Base-by-base conservation (phyloP, 1,139 yeast species). In the Yamadazyma friedrichii region DNA sequence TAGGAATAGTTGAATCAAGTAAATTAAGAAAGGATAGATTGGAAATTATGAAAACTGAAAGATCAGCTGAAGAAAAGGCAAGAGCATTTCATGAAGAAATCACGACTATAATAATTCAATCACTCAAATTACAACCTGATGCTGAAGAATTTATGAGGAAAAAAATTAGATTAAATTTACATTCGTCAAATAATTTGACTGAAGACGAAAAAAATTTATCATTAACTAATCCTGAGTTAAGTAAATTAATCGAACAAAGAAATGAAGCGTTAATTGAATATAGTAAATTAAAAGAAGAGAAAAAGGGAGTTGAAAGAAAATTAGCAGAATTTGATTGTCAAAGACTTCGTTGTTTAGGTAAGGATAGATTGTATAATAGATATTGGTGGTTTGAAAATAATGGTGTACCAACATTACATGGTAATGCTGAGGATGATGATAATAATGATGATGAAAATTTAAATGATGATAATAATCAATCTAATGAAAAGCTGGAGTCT, bases 371-470 rank as follows among this genome's bases (percentile, higher is more conserved):
- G 47, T 88, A 71, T 58, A 94, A 93, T 63, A 72, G 93, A 50
- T 93, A 91, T 60, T 94, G 96, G 95, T 93, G 96, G 96, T 82
- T 91, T 57, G 98, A 93, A 57, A 74, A 78, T 49, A 84, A 84
- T 55, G 98, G 98, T 0, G 70, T 88, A 42, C 88, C 89, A 5
- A 78, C 78, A 16, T 60, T 79, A 35, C 77, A 71, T 39, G 71
- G 76, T 29, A 61, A 66, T 34, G 58, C 64, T 9, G 61, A 59
- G 20, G 64, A 55, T 17, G 69, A 61, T n/a, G 74, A 67, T 16
- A 70, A 65, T 9, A 64, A 62, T 9, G 69, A 61, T 3, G 69
- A 62, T 3, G 69, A 59, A 5, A 59, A 58, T 6, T 64, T 59
- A 3, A 67, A 62, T 6, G 74, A 62, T 3, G 67, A 67, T 2